Percentiles rank a stretch among this genome's conserved stretches.
phyloP scores from a whole-genome alignment of 768 basidiomycete genomes.

The Macrolepiota fuliginosa region DNA sequence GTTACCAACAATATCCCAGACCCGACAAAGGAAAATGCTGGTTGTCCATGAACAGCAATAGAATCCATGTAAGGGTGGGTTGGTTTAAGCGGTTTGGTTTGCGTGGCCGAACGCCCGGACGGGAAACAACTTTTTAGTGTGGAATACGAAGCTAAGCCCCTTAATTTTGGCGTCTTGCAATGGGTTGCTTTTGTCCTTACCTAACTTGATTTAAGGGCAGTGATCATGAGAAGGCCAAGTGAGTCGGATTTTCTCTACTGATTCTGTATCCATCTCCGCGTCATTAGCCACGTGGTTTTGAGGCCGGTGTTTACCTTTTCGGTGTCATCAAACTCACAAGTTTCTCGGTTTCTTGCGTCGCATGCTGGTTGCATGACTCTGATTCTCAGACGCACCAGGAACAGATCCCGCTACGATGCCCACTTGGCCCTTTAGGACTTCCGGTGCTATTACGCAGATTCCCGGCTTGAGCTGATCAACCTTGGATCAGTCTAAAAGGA shows the following conservation, averaged over 20 bases:
- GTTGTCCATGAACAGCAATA: constrained; percentile 6
- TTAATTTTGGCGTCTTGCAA: constrained; percentile 8
- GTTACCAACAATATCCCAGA: constrained; percentile 1
- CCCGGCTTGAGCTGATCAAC: not conserved
- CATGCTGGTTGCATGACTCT: not conserved
- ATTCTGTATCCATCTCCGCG: not conserved
- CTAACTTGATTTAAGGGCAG: constrained; percentile 3
- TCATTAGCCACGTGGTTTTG: constrained; percentile 6
- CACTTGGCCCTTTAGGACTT: not conserved
- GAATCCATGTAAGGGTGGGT: constrained; percentile 7
- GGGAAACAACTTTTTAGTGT: not conserved
- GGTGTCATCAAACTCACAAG: not conserved
- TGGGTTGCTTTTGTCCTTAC: constrained; percentile 7
- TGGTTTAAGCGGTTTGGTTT: constrained; percentile 8
- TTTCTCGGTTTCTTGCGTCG: not conserved
- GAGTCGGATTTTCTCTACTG: not conserved
- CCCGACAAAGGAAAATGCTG: constrained; percentile 10
- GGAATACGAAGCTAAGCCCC: not conserved
- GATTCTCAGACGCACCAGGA: not conserved
- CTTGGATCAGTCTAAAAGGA: not conserved
- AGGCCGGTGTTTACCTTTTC: not conserved
- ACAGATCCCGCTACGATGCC: constrained; percentile 6
- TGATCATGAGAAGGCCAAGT: not conserved
- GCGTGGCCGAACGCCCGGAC: constrained; percentile 5
- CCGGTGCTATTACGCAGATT: constrained; percentile 4